Percentiles rank a stretch among this genome's conserved stretches.
Evolutionary conservation across 495 filamentous ascomycete genomes (phyloP).

Genomic region (Talaromyces liani): DNA sequence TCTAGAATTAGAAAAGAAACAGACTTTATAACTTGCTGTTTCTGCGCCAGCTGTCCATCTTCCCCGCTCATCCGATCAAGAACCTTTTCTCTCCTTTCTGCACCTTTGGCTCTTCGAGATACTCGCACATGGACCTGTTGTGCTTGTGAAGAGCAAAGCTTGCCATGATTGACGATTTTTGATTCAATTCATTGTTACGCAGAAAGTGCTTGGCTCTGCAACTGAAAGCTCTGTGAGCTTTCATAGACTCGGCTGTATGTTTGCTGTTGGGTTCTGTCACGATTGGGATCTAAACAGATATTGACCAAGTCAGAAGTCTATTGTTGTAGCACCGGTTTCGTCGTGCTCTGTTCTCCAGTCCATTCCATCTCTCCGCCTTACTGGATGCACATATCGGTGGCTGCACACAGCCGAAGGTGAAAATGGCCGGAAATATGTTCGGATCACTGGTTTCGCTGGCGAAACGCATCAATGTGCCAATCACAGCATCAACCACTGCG

Average conservation of each 20-base stretch:
- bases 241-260: not conserved
- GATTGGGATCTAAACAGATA: not conserved
- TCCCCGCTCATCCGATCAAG: conserved; percentile 6
- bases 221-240: not conserved
- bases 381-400: not conserved
- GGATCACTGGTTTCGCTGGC: conserved; percentile 36
- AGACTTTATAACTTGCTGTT: not conserved
- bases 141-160: not conserved
- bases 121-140: not conserved
- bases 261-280: not conserved
- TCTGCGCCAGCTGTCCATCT: not conserved
- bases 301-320: not conserved
- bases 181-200: not conserved
- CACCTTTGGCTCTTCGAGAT: not conserved
- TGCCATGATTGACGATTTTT: not conserved
- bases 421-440: conserved; percentile 6
- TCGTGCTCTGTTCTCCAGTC: not conserved
- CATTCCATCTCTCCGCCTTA: not conserved
- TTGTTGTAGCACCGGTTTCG: not conserved
- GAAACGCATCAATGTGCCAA: conserved; percentile 68
- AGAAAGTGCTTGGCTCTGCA: not conserved
- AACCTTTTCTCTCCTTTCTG: not conserved
- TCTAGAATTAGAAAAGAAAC: not conserved
- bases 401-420: not conserved
- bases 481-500: conserved; percentile 59